These are phyloP conservation scores for Orbilia ellipsospora DNA, from an alignment of 2,329 filamentous ascomycete species.

Conservation along the genomic window DNA sequence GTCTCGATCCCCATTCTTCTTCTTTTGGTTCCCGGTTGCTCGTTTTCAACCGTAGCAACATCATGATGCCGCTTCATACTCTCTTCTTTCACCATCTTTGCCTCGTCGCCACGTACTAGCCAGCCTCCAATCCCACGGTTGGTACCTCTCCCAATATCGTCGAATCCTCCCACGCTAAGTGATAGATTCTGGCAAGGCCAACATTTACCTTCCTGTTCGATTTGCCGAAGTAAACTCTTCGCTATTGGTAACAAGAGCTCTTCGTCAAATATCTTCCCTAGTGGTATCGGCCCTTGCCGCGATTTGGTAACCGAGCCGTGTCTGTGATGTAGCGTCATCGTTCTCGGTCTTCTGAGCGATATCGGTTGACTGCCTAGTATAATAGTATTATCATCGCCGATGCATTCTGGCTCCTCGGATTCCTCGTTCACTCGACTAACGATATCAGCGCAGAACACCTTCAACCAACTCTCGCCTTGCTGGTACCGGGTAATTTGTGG, in stretches of 20 bases:
- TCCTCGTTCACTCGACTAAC: constrained; percentile 90
- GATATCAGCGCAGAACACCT: constrained; percentile 92
- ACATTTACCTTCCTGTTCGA: constrained; percentile 73
- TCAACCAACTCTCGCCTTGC: constrained; percentile 84
- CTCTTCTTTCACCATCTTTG: constrained; percentile 64
- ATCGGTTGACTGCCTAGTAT: constrained; percentile 38
- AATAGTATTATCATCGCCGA: neutral
- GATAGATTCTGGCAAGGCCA: constrained; percentile 96
- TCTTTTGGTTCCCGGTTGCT: constrained; percentile 60
- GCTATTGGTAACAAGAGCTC: constrained; percentile 77
- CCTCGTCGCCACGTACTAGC: constrained; percentile 78
- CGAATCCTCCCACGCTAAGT: constrained; percentile 88
- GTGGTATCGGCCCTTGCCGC: constrained; percentile 79
- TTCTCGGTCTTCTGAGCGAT: constrained; percentile 76
- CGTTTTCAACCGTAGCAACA: constrained; percentile 45
- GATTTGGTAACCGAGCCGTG: constrained; percentile 79
- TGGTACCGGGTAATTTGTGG: constrained; percentile 82
- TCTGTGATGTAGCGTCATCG: constrained; percentile 84
- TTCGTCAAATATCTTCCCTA: constrained; percentile 79
- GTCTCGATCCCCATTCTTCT: constrained; percentile 61
- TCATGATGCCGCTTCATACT: constrained; percentile 48
- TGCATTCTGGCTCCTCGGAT: constrained; percentile 83
- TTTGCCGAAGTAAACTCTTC: constrained; percentile 79
- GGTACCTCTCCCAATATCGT: constrained; percentile 80
- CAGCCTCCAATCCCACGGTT: constrained; percentile 82